A percentile compares a stretch with the other conserved stretches of the same genome.
These are phyloP conservation scores for Rugonectria rugulosa DNA, from an alignment of 2,329 filamentous ascomycete genomes.

Conservation along the genomic window DNA sequence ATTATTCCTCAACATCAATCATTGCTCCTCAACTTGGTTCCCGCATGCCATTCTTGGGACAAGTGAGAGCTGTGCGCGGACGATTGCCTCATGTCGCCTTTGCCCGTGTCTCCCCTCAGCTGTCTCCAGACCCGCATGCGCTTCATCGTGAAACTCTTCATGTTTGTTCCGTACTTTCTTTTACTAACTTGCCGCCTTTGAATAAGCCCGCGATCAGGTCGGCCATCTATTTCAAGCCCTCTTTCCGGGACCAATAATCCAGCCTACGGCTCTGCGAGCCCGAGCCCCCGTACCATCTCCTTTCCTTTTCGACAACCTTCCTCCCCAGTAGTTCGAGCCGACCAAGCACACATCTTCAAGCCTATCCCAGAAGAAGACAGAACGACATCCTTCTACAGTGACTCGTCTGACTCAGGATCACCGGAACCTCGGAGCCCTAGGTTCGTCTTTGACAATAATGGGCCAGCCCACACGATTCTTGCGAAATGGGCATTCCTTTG, in stretches of 20 bases:
- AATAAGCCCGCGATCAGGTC: conserved; percentile 52
- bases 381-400: conserved; percentile 47
- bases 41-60: conserved; percentile 20
- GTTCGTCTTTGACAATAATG: conserved; percentile 36
- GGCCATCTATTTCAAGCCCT: conserved; percentile 58
- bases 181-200: conserved; percentile 29
- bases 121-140: conserved; percentile 25
- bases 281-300: conserved; percentile 44
- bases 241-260: conserved; percentile 54
- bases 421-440: conserved; percentile 43
- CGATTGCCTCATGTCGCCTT: conserved; percentile 29
- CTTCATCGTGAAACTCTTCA: conserved; percentile 37
- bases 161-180: conserved; percentile 18
- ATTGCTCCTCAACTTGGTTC: conserved; percentile 17
- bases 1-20: conserved; percentile 26
- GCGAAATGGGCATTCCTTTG: background rate
- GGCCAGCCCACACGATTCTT: conserved; percentile 6
- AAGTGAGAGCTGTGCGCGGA: conserved; percentile 35
- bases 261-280: conserved; percentile 52
- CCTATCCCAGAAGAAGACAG: conserved; percentile 18
- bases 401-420: conserved; percentile 47
- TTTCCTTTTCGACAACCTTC: conserved; percentile 40
- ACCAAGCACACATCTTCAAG: conserved; percentile 26
- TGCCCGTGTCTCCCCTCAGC: conserved; percentile 29
- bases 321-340: conserved; percentile 26